Conservation (phyloP, 306 rosid species). For the Styphnolobium japonicum region DNA sequence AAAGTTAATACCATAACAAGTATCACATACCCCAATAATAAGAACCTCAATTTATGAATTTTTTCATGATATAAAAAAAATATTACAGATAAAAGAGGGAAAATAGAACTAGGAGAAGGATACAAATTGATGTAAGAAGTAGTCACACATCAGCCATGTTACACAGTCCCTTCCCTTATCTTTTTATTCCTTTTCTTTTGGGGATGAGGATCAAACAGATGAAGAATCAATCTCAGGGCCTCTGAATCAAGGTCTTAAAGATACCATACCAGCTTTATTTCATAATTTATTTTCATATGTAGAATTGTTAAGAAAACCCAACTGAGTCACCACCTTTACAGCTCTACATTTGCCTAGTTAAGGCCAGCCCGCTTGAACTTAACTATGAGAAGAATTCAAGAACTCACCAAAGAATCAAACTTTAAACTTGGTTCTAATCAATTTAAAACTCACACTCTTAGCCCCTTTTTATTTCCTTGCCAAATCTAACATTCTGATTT, state of each 20-base stretch:
- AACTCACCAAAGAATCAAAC: no score
- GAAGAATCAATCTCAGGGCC: background rate
- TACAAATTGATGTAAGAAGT: background rate
- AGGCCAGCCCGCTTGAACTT: background rate
- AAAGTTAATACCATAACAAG: background rate
- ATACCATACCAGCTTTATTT: background rate
- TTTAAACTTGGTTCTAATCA: no score
- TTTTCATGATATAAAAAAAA: background rate
- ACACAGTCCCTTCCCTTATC: background rate
- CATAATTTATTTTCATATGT: background rate
- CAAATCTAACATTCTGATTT: no score
- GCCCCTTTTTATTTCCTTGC: no score
- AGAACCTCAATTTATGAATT: background rate
- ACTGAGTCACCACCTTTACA: background rate
- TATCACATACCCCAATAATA: background rate
- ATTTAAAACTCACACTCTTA: no score
- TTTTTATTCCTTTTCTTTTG: background rate
- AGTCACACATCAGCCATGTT: background rate
- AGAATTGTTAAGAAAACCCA: no score
- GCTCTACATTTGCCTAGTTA: background rate
- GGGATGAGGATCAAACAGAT: background rate
- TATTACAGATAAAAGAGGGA: background rate
- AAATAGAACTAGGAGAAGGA: no score
- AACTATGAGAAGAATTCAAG: background rate
- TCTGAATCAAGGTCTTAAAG: background rate